Evolutionary conservation across 495 filamentous ascomycete genomes (phyloP).

Genomic region (Astrothelium macrocarpum): DNA sequence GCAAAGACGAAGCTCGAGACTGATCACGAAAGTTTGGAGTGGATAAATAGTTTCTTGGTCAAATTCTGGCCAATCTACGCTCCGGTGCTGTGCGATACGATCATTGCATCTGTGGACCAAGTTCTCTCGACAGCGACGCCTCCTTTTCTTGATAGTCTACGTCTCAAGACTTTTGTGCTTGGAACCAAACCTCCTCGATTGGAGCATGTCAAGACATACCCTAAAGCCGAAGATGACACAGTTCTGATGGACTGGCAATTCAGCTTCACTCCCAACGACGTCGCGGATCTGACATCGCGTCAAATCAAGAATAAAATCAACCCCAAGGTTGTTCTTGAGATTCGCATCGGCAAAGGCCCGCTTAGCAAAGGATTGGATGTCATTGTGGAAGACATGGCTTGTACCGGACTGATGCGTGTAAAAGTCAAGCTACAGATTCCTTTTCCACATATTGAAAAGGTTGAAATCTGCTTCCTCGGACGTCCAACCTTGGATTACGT

Average conservation of each 20-base stretch:
- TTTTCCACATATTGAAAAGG: conserved; percentile 87
- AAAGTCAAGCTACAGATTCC: conserved; percentile 95
- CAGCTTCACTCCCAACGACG: conserved; percentile 95
- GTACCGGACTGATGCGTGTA: conserved; percentile 85
- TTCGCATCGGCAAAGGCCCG: conserved; percentile 86
- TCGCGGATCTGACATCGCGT: conserved; percentile 75
- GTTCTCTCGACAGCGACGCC: conserved; percentile 86
- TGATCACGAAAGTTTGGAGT: conserved; percentile 88
- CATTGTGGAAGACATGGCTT: conserved; percentile 96
- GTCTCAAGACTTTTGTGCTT: conserved; percentile 81
- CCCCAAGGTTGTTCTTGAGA: conserved; percentile 89
- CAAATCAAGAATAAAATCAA: conserved; percentile 94
- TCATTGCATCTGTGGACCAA: conserved; percentile 90
- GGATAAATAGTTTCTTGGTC: conserved; percentile 97
- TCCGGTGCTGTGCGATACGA: conserved; percentile 80
- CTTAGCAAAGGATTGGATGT: conserved; percentile 94
- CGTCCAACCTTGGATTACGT: conserved; percentile 80
- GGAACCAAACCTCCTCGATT: conserved; percentile 91
- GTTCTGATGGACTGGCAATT: conserved; percentile 99
- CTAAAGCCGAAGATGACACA: conserved; percentile 87
- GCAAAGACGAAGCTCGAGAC: conserved; percentile 80
- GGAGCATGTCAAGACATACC: conserved; percentile 97
- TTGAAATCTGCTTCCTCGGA: conserved; percentile 82
- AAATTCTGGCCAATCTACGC: conserved; percentile 99
- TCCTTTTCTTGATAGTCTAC: conserved; percentile 84